These are phyloP conservation scores for Cytospora piceicola DNA, from an alignment of 2,329 filamentous ascomycete species.

Conservation along the genomic window DNA sequence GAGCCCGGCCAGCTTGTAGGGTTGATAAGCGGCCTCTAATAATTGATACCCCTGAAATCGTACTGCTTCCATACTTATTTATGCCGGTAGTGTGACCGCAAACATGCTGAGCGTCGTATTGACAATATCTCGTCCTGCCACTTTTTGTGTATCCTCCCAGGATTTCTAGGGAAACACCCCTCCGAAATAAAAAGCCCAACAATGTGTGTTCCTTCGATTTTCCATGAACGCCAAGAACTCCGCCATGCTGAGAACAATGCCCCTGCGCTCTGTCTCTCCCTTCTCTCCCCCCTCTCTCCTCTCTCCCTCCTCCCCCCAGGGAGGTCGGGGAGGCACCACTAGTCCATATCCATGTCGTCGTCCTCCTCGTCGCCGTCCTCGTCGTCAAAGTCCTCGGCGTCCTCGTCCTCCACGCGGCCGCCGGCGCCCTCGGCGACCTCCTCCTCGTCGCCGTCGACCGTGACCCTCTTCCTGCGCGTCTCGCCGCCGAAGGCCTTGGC, in stretches of 20 bases:
- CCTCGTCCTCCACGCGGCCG: slow-evolving; percentile 35
- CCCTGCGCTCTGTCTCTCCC: slow-evolving; percentile 4
- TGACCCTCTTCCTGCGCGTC: slow-evolving; percentile 44
- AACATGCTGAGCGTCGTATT: background rate
- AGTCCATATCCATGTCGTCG: slow-evolving; percentile 49
- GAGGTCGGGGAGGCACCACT: slow-evolving; percentile 34
- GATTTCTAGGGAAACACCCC: slow-evolving; percentile 17
- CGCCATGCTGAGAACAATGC: slow-evolving; percentile 20
- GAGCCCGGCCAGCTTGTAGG: slow-evolving; percentile 1
- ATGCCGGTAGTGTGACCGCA: background rate
- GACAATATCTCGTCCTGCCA: slow-evolving; percentile 6
- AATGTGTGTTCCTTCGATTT: slow-evolving; percentile 34
- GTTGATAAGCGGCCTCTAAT: background rate
- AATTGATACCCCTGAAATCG: background rate
- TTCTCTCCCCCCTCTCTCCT: too few relatives aligned
- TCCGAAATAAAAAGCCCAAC: slow-evolving; percentile 22
- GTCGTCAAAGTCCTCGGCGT: slow-evolving; percentile 39
- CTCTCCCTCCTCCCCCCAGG: background rate
- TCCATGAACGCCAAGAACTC: slow-evolving; percentile 36
- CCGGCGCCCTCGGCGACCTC: slow-evolving; percentile 25
- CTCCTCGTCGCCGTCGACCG: slow-evolving; percentile 47
- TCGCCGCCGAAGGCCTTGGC: slow-evolving; percentile 47
- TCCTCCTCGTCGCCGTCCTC: slow-evolving; percentile 42
- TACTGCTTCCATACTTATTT: background rate
- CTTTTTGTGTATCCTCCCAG: slow-evolving; percentile 14